Conservation (phyloP, 352 stramenopile genomes). For the Phytophthora constricta region DNA sequence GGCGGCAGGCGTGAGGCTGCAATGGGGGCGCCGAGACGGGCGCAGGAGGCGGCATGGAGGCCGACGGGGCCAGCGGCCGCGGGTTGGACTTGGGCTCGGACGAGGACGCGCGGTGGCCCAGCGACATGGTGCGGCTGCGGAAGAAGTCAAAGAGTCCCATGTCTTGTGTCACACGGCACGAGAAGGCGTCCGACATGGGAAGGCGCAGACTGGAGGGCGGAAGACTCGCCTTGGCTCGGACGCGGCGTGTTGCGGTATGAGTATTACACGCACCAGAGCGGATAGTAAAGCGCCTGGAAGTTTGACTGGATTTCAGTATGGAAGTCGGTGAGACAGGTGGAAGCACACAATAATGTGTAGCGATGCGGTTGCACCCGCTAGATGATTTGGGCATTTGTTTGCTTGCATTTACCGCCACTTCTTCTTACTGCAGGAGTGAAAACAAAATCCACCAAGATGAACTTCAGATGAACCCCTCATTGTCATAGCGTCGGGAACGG, state of each 20-base stretch:
- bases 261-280: too few species aligned
- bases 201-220: too few species aligned
- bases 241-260: conserved; percentile 22
- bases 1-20: too few species aligned
- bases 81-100: conserved; percentile 21
- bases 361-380: too few species aligned
- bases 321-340: background rate
- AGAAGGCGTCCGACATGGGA: conserved; percentile 38
- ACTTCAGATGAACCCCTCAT: too few species aligned
- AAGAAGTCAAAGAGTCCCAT: conserved; percentile 86
- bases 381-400: too few species aligned
- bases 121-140: conserved; percentile 60
- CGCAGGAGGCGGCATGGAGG: conserved; percentile 35
- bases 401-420: too few species aligned
- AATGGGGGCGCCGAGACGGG: conserved; percentile 12
- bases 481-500: too few species aligned
- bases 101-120: conserved; percentile 36
- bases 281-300: too few species aligned
- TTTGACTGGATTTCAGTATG: background rate
- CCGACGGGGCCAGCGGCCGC: conserved; percentile 19
- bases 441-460: too few species aligned
- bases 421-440: too few species aligned
- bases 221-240: conserved; percentile 4
- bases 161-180: conserved; percentile 30
- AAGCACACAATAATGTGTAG: background rate